Conservation (phyloP, 306 rosid species). For the Benincasa hispida region DNA sequence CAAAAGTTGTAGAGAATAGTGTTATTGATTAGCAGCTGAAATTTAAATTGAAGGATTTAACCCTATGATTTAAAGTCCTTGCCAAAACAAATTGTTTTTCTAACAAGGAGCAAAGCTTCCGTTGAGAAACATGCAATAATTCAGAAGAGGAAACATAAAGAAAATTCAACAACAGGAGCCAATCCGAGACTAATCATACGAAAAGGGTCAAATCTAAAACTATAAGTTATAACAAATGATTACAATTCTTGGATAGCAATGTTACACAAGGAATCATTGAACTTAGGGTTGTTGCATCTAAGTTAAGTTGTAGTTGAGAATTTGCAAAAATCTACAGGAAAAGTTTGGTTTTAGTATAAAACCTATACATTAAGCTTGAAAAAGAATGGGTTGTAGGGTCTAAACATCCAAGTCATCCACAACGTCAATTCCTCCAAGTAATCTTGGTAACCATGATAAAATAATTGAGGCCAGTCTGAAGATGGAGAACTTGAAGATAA, state of each 20-base stretch:
- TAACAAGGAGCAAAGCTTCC: neutral
- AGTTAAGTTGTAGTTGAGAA: neutral
- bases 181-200: neutral
- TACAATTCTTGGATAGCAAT: neutral
- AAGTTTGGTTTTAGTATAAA: neutral
- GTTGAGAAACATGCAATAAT: neutral
- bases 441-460: neutral
- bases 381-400: neutral
- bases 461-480: neutral
- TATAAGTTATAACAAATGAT: neutral
- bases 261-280: neutral
- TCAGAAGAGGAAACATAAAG: neutral
- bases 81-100: neutral
- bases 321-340: neutral
- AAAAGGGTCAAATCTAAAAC: neutral
- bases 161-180: neutral
- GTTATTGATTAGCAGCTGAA: neutral
- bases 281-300: neutral
- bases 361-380: neutral
- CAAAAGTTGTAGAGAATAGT: too few species aligned
- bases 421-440: neutral
- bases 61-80: neutral
- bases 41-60: neutral
- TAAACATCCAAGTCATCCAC: neutral
- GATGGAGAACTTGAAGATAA: neutral